These are phyloP conservation scores for Eustoma russellianum DNA, from an alignment of 257 asterid species.

Conservation along the genomic window DNA sequence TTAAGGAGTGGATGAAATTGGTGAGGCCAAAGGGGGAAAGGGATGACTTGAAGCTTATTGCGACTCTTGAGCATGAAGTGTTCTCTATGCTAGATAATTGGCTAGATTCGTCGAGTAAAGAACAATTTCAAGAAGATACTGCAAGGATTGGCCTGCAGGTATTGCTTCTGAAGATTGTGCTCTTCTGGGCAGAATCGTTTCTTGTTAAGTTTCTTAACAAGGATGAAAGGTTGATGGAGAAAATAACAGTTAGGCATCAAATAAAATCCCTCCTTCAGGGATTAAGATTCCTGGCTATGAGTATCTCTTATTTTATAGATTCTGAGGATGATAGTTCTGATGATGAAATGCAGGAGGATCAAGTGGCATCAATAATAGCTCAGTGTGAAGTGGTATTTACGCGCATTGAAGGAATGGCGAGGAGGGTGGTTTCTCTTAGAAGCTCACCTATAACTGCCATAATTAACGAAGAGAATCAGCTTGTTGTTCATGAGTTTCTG, in stretches of 20 bases:
- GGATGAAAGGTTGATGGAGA: slow-evolving; percentile 1
- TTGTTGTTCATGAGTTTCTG: background rate
- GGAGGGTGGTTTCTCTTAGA: background rate
- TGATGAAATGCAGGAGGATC: background rate
- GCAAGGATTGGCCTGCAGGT: background rate
- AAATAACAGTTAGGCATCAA: background rate
- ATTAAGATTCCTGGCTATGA: background rate
- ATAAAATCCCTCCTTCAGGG: background rate
- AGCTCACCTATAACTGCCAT: background rate
- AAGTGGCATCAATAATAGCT: background rate
- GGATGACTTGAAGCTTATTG: background rate
- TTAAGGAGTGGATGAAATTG: background rate
- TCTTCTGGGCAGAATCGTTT: slow-evolving; percentile 7
- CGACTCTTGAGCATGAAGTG: background rate
- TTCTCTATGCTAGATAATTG: background rate
- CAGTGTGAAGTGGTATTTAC: background rate
- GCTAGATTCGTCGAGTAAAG: background rate
- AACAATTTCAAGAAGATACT: background rate
- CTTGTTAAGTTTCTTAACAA: background rate
- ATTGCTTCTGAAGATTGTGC: background rate
- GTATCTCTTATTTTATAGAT: no score
- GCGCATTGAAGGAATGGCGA: slow-evolving; percentile 1
- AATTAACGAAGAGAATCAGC: background rate
- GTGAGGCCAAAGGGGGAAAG: background rate
- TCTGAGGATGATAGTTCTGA: background rate